Percentiles rank a stretch among this genome's conserved stretches.
These are phyloP conservation scores for Tripterygium wilfordii DNA, from an alignment of 177 flowering plant genomes.

Conservation along the genomic window DNA sequence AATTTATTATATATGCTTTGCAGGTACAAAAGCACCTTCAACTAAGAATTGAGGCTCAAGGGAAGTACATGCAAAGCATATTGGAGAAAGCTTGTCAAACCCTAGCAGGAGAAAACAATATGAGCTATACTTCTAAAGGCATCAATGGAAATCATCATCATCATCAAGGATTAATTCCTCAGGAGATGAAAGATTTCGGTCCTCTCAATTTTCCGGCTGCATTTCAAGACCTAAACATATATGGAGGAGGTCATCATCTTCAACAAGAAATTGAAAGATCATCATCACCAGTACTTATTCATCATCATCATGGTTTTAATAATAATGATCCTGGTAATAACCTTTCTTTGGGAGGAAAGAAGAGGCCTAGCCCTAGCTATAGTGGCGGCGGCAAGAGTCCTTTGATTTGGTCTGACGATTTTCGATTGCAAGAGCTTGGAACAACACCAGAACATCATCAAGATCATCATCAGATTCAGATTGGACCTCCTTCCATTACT, in stretches of 20 bases:
- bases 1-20: not conserved
- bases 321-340: too few species aligned
- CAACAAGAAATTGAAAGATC: conserved; percentile 57
- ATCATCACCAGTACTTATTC: conserved; percentile 33
- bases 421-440: conserved; percentile 48
- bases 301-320: too few species aligned
- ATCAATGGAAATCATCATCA: not conserved
- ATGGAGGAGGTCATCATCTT: conserved; percentile 54
- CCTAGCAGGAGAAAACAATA: conserved; percentile 66
- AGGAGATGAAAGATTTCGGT: conserved; percentile 45
- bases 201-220: conserved; percentile 56
- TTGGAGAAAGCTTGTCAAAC: conserved; percentile 95
- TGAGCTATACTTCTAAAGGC: too few species aligned
- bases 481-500: conserved; percentile 26
- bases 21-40: conserved; percentile 96
- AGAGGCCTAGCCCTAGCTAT: conserved; percentile 43
- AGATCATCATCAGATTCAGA: conserved; percentile 41
- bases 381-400: conserved; percentile 45
- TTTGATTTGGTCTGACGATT: conserved; percentile 62
- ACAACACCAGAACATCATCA: conserved; percentile 20
- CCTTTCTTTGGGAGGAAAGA: conserved; percentile 50
- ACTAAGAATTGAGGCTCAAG: conserved; percentile 93
- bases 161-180: too few species aligned
- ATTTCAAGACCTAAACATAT: conserved; percentile 76
- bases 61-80: conserved; percentile 95